These are phyloP conservation scores for Geosmithia morbida DNA, from an alignment of 2,329 filamentous ascomycete genomes.

Conservation along the genomic window DNA sequence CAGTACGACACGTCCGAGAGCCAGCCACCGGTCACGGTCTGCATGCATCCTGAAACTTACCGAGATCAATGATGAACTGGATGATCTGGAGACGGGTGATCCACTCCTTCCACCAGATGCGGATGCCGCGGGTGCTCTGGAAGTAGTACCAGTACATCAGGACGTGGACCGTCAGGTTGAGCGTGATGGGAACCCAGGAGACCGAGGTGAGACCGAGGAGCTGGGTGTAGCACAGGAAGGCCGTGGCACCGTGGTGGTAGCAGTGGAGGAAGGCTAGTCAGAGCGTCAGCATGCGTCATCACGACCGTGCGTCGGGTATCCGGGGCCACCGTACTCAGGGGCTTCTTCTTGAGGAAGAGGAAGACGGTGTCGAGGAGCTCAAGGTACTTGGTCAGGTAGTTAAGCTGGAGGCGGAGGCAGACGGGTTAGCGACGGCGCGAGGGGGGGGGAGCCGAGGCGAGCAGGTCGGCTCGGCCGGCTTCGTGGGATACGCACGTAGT, in stretches of 20 bases:
- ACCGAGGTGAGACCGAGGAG: slow-evolving; percentile 85
- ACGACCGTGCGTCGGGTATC: not conserved
- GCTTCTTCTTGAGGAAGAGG: slow-evolving; percentile 99
- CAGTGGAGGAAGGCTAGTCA: slow-evolving; percentile 83
- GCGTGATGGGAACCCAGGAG: slow-evolving; percentile 84
- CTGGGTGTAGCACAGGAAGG: slow-evolving; percentile 95
- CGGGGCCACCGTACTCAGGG: slow-evolving; percentile 40
- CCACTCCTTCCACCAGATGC: slow-evolving; percentile 99
- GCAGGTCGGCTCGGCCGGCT: not conserved
- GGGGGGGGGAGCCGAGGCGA: too few relatives aligned
- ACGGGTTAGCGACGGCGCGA: slow-evolving; percentile 18
- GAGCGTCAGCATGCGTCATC: slow-evolving; percentile 12
- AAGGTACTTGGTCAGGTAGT: slow-evolving; percentile 96
- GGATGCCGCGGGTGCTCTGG: slow-evolving; percentile 89
- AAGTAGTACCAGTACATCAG: slow-evolving; percentile 99
- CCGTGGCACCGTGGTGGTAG: slow-evolving; percentile 96
- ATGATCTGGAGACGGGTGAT: slow-evolving; percentile 95
- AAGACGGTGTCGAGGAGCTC: slow-evolving; percentile 93
- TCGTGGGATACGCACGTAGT: slow-evolving; percentile 58
- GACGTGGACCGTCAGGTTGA: slow-evolving; percentile 90
- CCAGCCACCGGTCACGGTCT: too few relatives aligned
- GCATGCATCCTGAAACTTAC: slow-evolving; percentile 37
- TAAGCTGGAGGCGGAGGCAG: slow-evolving; percentile 45
- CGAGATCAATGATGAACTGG: slow-evolving; percentile 93
- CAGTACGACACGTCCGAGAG: too few relatives aligned